Evolutionary conservation across 805 yeast species (phyloP).

Genomic region (Candida insectalens): DNA sequence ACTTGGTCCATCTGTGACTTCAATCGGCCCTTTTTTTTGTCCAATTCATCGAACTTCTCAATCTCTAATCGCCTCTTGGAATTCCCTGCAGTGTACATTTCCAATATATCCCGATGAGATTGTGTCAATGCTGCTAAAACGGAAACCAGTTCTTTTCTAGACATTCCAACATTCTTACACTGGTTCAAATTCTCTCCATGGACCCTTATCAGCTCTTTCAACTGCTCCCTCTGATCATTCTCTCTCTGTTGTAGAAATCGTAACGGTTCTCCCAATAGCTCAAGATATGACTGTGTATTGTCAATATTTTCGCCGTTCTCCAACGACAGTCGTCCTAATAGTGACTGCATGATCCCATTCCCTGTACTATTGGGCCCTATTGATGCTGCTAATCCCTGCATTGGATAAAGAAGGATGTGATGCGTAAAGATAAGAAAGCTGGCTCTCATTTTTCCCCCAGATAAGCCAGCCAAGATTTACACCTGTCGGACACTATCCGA

Average conservation of each 20-base stretch:
- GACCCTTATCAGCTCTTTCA: conserved; percentile 9
- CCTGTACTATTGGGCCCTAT: too few species aligned
- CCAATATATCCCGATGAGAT: conserved; percentile 33
- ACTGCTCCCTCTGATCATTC: conserved; percentile 13
- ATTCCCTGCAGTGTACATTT: conserved; percentile 33
- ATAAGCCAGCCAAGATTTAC: too few species aligned
- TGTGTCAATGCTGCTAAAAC: conserved; percentile 29
- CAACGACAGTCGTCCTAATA: too few species aligned
- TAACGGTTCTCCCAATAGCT: conserved; percentile 17
- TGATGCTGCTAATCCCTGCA: too few species aligned
- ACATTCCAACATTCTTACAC: conserved; percentile 21
- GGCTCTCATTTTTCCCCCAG: too few species aligned
- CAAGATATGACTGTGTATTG: too few species aligned
- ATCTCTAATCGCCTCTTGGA: conserved; percentile 4
- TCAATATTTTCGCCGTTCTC: too few species aligned
- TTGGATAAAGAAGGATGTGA: too few species aligned
- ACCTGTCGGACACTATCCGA: too few species aligned
- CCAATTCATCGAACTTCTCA: conserved; percentile 29
- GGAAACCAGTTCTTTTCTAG: conserved; percentile 21
- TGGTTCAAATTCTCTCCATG: conserved; percentile 24
- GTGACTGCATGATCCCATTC: too few species aligned
- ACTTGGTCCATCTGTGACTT: conserved; percentile 28
- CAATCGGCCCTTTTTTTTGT: conserved; percentile 25
- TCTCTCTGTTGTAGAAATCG: conserved; percentile 25
- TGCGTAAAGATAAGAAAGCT: too few species aligned